Conservation (phyloP, 768 basidiomycete species). For the Asterophora lycoperdoides region DNA sequence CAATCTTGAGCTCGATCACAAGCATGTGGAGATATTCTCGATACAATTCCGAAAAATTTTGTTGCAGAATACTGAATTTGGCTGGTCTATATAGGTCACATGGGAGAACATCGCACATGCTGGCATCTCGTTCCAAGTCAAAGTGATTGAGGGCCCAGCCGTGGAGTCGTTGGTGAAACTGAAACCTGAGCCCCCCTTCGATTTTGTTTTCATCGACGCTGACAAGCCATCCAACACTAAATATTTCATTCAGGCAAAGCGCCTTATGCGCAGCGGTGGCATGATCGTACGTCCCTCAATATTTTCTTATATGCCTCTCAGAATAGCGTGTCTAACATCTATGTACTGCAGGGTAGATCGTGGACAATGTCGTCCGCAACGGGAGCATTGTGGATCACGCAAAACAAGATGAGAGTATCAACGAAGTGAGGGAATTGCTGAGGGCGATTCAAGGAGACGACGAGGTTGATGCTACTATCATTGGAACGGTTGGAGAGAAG, state of each 20-base stretch:
- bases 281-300: slow-evolving; percentile 45
- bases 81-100: slow-evolving; percentile 43
- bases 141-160: slow-evolving; percentile 50
- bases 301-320: no score
- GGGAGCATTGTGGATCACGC: slow-evolving; percentile 42
- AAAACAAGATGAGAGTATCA: slow-evolving; percentile 28
- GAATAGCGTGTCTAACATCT: background rate
- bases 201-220: slow-evolving; percentile 73
- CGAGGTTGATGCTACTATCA: slow-evolving; percentile 48
- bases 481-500: slow-evolving; percentile 47
- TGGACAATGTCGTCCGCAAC: slow-evolving; percentile 57
- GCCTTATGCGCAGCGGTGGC: slow-evolving; percentile 54
- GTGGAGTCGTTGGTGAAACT: slow-evolving; percentile 45
- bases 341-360: slow-evolving; percentile 37
- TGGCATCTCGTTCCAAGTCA: slow-evolving; percentile 44
- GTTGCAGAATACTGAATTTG: background rate
- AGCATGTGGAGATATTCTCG: slow-evolving; percentile 39
- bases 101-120: slow-evolving; percentile 52
- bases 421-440: slow-evolving; percentile 47
- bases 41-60: background rate
- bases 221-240: slow-evolving; percentile 53
- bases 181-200: slow-evolving; percentile 48
- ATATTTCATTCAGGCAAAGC: slow-evolving; percentile 59
- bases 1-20: slow-evolving; percentile 43
- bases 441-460: slow-evolving; percentile 42